phyloP scores from a whole-genome alignment of 1,139 yeast genomes.

The Pichia inconspicua region DNA sequence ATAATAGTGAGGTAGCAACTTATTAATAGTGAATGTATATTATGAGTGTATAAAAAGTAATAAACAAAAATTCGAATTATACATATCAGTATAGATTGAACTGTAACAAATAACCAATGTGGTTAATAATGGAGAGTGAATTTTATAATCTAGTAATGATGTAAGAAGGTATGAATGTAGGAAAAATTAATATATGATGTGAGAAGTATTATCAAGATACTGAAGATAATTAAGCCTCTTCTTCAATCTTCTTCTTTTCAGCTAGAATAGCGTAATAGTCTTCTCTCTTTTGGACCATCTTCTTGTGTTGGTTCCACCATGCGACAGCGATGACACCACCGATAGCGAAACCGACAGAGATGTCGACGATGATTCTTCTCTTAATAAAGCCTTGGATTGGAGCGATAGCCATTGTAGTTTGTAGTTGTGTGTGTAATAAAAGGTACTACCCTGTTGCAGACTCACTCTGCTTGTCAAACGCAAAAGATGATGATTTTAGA shows the following conservation, averaged over 20 bases:
- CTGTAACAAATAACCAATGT: too few relatives aligned
- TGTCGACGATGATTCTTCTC: constrained; percentile 76
- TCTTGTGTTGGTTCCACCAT: constrained; percentile 78
- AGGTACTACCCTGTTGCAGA: too few relatives aligned
- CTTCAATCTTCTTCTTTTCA: constrained; percentile 67
- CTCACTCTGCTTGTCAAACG: too few relatives aligned
- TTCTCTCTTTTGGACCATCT: constrained; percentile 68
- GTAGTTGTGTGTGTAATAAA: not conserved
- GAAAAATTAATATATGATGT: not conserved
- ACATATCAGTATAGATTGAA: not conserved
- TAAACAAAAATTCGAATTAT: not conserved
- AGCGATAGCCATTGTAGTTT: constrained; percentile 53
- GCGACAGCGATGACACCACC: constrained; percentile 49
- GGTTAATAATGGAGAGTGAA: too few relatives aligned
- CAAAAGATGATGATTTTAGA: too few relatives aligned
- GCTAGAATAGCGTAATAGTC: constrained; percentile 72
- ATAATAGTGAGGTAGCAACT: too few relatives aligned
- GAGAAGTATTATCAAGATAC: not conserved
- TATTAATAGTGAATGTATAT: not conserved
- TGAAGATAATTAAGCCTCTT: not conserved
- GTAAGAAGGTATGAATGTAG: not conserved
- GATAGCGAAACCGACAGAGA: constrained; percentile 47
- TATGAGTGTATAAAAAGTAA: not conserved
- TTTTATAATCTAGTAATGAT: not conserved
- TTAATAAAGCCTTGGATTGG: constrained; percentile 83